Percentiles rank a stretch among this genome's conserved stretches.
Conservation (phyloP, 73 alveolate genomes). For the Paramecium caudatum region DNA sequence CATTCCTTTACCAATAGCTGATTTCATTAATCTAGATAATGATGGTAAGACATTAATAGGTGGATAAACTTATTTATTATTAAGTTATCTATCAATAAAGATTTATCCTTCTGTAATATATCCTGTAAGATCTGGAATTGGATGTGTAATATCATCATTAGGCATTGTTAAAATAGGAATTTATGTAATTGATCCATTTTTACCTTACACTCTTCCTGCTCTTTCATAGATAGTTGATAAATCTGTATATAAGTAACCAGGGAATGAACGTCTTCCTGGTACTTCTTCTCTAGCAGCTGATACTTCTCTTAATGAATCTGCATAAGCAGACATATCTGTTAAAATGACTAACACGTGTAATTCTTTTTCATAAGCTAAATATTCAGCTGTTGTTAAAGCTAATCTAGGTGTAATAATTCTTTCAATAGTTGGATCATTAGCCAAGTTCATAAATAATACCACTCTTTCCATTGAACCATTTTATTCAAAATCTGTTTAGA, state of each 20-base stretch:
- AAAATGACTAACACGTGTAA: constrained; percentile 98
- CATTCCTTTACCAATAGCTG: constrained; percentile 99
- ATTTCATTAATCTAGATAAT: constrained; percentile 99
- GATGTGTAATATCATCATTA: constrained; percentile 99
- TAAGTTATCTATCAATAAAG: constrained; percentile 98
- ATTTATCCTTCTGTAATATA: constrained; percentile 99
- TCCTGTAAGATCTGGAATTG: constrained; percentile 99
- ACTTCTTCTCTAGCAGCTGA: constrained; percentile 99
- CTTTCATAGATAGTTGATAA: constrained; percentile 99
- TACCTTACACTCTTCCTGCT: constrained; percentile 99
- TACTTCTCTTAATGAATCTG: constrained; percentile 99
- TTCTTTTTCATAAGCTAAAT: constrained; percentile 98
- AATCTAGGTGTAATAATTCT: constrained; percentile 99
- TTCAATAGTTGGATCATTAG: constrained; percentile 97
- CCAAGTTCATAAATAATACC: constrained; percentile 99
- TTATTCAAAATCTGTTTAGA: constrained; percentile 99
- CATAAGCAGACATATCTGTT: constrained; percentile 99
- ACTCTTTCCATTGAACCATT: constrained; percentile 99
- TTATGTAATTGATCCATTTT: constrained; percentile 95
- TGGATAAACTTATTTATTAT: constrained; percentile 99
- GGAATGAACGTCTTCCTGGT: constrained; percentile 99
- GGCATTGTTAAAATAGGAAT: constrained; percentile 99
- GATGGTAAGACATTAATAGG: constrained; percentile 99
- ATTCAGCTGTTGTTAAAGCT: constrained; percentile 99
- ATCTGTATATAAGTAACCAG: constrained; percentile 99